Percentiles rank a stretch among this genome's conserved stretches.
Evolutionary conservation across 306 rosid genomes (phyloP).

Genomic region (Arachis hypogaea): DNA sequence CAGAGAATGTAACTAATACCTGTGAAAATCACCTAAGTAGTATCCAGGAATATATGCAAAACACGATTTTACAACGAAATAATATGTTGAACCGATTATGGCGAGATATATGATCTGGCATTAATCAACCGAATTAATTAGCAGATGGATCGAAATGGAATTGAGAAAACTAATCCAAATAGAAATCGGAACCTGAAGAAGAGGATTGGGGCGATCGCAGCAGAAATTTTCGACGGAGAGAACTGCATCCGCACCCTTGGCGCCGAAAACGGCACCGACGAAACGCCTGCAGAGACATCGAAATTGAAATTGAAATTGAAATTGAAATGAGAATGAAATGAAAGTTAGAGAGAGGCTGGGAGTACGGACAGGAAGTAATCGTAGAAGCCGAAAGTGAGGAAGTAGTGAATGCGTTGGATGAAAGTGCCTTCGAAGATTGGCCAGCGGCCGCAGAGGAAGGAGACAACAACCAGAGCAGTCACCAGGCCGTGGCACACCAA

Average conservation of each 20-base stretch:
- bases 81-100: slow-evolving; percentile 67
- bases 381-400: slow-evolving; percentile 81
- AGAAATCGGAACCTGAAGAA: slow-evolving; percentile 70
- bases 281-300: slow-evolving; percentile 60
- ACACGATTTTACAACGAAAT: slow-evolving; percentile 57
- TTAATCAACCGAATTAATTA: neutral
- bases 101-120: slow-evolving; percentile 71
- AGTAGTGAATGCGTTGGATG: slow-evolving; percentile 70
- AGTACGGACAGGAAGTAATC: slow-evolving; percentile 68
- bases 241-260: slow-evolving; percentile 62
- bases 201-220: slow-evolving; percentile 95
- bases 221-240: slow-evolving; percentile 74
- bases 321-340: neutral
- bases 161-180: neutral
- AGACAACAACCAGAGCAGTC: slow-evolving; percentile 60
- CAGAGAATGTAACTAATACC: slow-evolving; percentile 45
- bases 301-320: neutral
- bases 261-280: slow-evolving; percentile 66
- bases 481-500: slow-evolving; percentile 72
- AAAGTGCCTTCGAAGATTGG: slow-evolving; percentile 89
- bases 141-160: neutral
- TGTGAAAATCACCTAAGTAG: slow-evolving; percentile 79
- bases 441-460: slow-evolving; percentile 97
- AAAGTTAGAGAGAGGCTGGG: neutral
- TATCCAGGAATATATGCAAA: slow-evolving; percentile 83